Evolutionary conservation across 768 basidiomycete genomes (phyloP).

Genomic region (Roridomyces roridus): DNA sequence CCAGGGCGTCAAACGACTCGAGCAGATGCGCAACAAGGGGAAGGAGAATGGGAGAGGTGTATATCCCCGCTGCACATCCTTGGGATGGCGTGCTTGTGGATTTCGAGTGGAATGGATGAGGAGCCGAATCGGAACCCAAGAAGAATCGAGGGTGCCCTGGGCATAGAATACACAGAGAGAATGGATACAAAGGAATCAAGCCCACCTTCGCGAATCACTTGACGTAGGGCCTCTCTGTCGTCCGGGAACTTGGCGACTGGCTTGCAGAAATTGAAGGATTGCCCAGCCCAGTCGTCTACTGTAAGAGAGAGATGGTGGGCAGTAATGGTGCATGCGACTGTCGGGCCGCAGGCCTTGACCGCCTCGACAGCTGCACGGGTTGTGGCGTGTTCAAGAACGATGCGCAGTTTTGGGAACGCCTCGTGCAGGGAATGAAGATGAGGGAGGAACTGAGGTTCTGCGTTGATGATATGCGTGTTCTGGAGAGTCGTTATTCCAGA

Average conservation of each 20-base stretch:
- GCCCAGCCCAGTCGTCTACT: conserved; percentile 96
- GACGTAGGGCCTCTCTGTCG: conserved; percentile 82
- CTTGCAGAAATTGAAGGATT: conserved; percentile 96
- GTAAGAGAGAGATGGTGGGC: conserved; percentile 94
- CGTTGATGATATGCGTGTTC: conserved; percentile 94
- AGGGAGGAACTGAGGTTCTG: conserved; percentile 87
- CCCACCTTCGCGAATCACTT: conserved; percentile 78
- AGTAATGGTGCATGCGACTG: conserved; percentile 96
- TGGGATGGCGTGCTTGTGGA: conserved; percentile 71
- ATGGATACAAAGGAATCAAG: background rate
- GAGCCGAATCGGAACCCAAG: conserved; percentile 96
- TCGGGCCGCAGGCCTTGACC: conserved; percentile 78
- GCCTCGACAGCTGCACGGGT: conserved; percentile 89
- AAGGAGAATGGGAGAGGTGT: conserved; percentile 91
- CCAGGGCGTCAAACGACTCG: conserved; percentile 86
- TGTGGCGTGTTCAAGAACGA: conserved; percentile 97
- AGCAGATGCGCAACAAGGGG: conserved; percentile 90
- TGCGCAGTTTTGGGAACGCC: conserved; percentile 87
- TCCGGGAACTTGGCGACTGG: conserved; percentile 97
- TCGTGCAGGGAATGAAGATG: conserved; percentile 84
- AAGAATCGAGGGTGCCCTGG: conserved; percentile 94
- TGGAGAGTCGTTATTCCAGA: conserved; percentile 33
- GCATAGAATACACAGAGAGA: conserved; percentile 9
- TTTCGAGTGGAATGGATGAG: conserved; percentile 78
- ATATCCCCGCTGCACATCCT: conserved; percentile 93